phyloP scores from a whole-genome alignment of 2,329 filamentous ascomycete genomes.

The Fusarium hainanense region DNA sequence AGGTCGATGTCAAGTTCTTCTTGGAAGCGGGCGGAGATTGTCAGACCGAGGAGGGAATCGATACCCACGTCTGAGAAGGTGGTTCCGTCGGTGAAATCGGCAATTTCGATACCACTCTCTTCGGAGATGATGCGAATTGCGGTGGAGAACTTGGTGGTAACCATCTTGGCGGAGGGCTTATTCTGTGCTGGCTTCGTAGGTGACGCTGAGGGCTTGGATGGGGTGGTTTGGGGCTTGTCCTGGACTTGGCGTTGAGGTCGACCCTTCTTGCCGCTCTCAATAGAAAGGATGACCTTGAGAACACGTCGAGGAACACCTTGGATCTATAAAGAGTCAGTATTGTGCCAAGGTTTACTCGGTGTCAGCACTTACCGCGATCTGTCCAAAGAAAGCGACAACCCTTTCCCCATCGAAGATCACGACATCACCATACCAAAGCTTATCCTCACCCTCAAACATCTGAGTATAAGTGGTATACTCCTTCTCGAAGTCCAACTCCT shows the following conservation, averaged over 20 bases:
- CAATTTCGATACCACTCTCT: slow-evolving; percentile 33
- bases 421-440: slow-evolving; percentile 57
- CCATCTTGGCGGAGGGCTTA: not conserved
- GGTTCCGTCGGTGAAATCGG: slow-evolving; percentile 66
- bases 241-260: slow-evolving; percentile 18
- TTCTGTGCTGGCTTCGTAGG: fast-evolving
- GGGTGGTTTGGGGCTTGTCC: not conserved
- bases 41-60: slow-evolving; percentile 71
- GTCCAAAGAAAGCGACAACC: slow-evolving; percentile 53
- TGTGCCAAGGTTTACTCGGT: too few species aligned
- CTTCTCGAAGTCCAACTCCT: slow-evolving; percentile 38
- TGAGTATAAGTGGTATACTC: slow-evolving; percentile 35
- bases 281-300: slow-evolving; percentile 31
- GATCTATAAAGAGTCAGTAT: slow-evolving; percentile 5
- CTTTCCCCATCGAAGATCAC: slow-evolving; percentile 65
- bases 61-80: slow-evolving; percentile 68
- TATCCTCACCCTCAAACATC: slow-evolving; percentile 30
- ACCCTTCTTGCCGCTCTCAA: slow-evolving; percentile 33
- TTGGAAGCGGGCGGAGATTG: slow-evolving; percentile 66
- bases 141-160: slow-evolving; percentile 2
- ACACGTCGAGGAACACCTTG: slow-evolving; percentile 38
- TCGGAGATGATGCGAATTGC: slow-evolving; percentile 33
- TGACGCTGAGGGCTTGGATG: not conserved
- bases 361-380: slow-evolving; percentile 46
- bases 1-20: slow-evolving; percentile 68